Percentiles rank a stretch among this genome's conserved stretches.
phyloP scores from a whole-genome alignment of 768 basidiomycete species.

The Boletales sp. region DNA sequence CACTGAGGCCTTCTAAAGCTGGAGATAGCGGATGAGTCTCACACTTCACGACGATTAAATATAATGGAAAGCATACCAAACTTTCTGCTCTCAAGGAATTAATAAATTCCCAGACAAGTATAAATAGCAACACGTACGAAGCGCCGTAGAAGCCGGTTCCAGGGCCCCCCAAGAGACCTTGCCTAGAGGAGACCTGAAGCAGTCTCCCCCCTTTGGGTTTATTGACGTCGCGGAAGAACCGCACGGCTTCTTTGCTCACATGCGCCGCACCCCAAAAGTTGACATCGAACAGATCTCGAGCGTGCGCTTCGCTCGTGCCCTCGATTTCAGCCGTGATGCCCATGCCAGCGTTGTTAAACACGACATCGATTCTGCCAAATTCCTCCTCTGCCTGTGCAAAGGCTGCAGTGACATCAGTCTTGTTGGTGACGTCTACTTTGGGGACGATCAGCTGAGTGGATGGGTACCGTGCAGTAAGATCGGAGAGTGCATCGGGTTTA shows the following conservation, averaged over 20 bases:
- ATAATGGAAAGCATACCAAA: conserved; percentile 6
- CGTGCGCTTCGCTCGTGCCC: conserved; percentile 25
- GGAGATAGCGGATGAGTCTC: background rate
- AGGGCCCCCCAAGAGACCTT: conserved; percentile 24
- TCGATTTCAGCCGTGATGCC: conserved; percentile 35
- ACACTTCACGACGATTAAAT: too few relatives aligned
- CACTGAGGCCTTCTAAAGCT: conserved; percentile 17
- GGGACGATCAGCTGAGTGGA: conserved; percentile 26
- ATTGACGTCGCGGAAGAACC: conserved; percentile 37
- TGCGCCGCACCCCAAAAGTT: conserved; percentile 34
- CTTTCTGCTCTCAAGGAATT: conserved; percentile 4
- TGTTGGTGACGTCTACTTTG: conserved; percentile 31
- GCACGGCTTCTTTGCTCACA: conserved; percentile 29
- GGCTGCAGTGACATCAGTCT: conserved; percentile 20
- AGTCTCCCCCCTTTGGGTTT: conserved; percentile 36
- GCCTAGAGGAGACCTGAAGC: conserved; percentile 35
- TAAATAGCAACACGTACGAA: conserved; percentile 14
- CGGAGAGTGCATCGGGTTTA: conserved; percentile 30
- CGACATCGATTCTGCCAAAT: conserved; percentile 36
- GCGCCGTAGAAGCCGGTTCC: conserved; percentile 22
- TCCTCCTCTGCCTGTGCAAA: conserved; percentile 22
- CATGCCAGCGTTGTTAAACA: conserved; percentile 35
- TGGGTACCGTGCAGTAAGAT: conserved; percentile 22
- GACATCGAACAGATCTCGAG: conserved; percentile 35
- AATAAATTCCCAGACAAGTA: background rate